phyloP scores from a whole-genome alignment of 805 yeast species.

The Wickerhamiella parazyma region DNA sequence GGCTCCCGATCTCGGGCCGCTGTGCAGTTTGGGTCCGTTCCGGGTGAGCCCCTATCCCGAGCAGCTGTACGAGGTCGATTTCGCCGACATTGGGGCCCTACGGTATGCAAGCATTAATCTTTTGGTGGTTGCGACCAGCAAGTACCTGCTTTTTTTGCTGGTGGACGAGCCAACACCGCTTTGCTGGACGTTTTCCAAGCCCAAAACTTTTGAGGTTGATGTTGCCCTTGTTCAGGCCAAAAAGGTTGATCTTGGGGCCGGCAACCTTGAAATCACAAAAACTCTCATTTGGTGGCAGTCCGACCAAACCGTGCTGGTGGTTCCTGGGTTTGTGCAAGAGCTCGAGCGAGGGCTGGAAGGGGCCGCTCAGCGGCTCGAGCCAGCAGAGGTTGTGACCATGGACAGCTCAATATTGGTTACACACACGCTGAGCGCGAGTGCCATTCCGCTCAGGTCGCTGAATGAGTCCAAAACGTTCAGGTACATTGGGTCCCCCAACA shows the following conservation, averaged over 20 bases:
- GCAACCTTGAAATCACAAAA: not conserved
- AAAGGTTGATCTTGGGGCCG: not conserved
- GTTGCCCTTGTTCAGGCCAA: conserved; percentile 11
- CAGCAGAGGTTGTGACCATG: not conserved
- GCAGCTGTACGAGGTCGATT: conserved; percentile 35
- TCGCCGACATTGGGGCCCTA: conserved; percentile 24
- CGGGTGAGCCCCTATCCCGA: conserved; percentile 42
- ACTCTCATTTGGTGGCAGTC: conserved; percentile 7
- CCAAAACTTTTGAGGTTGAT: not conserved
- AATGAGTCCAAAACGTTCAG: not conserved
- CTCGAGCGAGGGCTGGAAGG: conserved; percentile 2
- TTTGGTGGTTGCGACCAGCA: conserved; percentile 11
- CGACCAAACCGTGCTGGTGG: not conserved
- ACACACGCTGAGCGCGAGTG: not conserved
- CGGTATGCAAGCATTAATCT: conserved; percentile 10
- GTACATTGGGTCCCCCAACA: not conserved
- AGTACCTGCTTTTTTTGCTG: conserved; percentile 10
- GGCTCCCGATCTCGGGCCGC: conserved; percentile 7
- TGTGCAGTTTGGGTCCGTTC: conserved; percentile 39
- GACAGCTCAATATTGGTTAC: not conserved
- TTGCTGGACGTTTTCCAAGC: conserved; percentile 7
- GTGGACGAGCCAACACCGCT: conserved; percentile 7
- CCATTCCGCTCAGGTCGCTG: not conserved
- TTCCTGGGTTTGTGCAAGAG: not conserved
- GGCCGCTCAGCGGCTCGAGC: not conserved